phyloP scores from a whole-genome alignment of 169 alveolate species.

The Amoebophrya sp. region DNA sequence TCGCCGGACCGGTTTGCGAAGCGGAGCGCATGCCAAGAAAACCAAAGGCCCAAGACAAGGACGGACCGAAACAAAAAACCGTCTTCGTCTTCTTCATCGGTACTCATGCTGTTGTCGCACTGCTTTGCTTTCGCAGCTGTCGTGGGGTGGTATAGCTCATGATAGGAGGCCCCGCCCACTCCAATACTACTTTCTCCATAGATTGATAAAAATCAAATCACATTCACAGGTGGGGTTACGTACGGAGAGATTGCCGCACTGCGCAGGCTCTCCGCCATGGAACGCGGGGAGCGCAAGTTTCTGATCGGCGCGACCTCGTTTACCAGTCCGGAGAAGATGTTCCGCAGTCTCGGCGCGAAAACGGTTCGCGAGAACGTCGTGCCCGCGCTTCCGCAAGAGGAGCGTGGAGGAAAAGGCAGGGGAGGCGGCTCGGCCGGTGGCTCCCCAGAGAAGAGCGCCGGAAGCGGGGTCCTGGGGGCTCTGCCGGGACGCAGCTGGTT shows the following conservation, averaged over 20 bases:
- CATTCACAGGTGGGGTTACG: constrained; percentile 55
- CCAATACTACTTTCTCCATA: too few species aligned
- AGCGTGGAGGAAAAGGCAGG: neutral
- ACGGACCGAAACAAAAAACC: too few species aligned
- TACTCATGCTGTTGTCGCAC: too few species aligned
- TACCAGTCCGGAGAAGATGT: constrained; percentile 20
- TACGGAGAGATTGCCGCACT: constrained; percentile 57
- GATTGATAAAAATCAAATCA: too few species aligned
- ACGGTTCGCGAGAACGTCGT: neutral
- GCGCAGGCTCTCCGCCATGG: constrained; percentile 41
- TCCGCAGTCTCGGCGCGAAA: neutral
- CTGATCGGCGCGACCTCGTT: constrained; percentile 36
- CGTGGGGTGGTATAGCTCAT: too few species aligned
- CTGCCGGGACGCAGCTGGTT: neutral
- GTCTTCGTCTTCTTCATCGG: neutral
- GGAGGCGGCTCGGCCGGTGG: neutral
- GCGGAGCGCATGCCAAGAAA: neutral
- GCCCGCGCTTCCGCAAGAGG: neutral
- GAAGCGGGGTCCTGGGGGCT: neutral
- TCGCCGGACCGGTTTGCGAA: neutral
- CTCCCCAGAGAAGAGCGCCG: neutral
- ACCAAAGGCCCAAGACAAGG: neutral
- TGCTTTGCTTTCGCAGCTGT: too few species aligned
- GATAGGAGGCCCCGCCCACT: too few species aligned
- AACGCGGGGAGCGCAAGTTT: constrained; percentile 29